These are phyloP conservation scores for Oryza nivara DNA, from an alignment of 176 grass and related monocot species.

Conservation along the genomic window DNA sequence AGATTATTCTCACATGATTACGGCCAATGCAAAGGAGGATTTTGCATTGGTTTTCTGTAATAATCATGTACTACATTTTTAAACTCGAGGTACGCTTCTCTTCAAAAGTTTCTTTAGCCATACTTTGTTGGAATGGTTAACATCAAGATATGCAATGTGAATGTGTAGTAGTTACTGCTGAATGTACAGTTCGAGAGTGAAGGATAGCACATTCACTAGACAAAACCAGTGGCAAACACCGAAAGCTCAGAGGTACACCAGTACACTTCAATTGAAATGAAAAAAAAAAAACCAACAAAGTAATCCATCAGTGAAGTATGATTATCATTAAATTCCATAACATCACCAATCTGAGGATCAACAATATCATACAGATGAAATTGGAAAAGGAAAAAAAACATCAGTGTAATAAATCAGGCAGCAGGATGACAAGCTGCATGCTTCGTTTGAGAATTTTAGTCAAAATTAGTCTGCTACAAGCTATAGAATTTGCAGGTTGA, in stretches of 20 bases:
- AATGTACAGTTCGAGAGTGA: neutral
- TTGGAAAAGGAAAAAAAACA: neutral
- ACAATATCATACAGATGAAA: slow-evolving; percentile 12
- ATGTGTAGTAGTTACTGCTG: neutral
- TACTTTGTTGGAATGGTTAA: neutral
- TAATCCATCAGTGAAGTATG: neutral
- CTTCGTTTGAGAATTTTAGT: neutral
- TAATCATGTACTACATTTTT: neutral
- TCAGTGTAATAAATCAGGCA: slow-evolving; percentile 1
- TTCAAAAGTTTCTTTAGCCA: neutral
- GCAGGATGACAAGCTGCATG: slow-evolving; percentile 26
- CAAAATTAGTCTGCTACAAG: slow-evolving; percentile 27
- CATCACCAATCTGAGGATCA: slow-evolving; percentile 16
- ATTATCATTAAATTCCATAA: neutral
- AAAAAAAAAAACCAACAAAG: neutral
- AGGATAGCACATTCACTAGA: neutral
- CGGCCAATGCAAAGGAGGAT: neutral
- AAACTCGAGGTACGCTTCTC: neutral
- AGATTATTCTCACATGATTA: neutral
- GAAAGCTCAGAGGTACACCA: neutral
- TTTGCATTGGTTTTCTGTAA: neutral
- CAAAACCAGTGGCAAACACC: neutral
- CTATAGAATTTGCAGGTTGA: neutral
- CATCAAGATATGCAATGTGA: slow-evolving; percentile 23
- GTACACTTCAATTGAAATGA: neutral